These are phyloP conservation scores for Cyanodermella asteris DNA, from an alignment of 2,329 filamentous ascomycete species.

Conservation along the genomic window DNA sequence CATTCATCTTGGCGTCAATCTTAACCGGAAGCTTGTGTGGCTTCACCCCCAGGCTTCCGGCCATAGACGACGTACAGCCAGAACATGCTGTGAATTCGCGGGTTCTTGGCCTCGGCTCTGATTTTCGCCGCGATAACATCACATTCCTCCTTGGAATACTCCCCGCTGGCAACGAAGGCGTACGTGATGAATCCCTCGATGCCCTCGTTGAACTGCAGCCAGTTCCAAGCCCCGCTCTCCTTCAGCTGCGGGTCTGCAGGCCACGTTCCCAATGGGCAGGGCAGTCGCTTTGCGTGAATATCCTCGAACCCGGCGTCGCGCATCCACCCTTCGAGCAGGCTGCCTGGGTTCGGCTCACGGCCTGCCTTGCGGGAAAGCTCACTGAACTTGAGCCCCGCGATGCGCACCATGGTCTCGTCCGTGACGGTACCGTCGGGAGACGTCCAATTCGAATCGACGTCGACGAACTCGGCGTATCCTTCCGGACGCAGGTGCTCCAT, in stretches of 20 bases:
- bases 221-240: slow-evolving; percentile 10
- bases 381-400: slow-evolving; percentile 11
- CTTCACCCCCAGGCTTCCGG: too few species aligned
- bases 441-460: slow-evolving; percentile 12
- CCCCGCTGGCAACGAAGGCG: slow-evolving; percentile 10
- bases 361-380: slow-evolving; percentile 12
- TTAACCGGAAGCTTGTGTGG: too few species aligned
- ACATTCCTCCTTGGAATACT: slow-evolving; percentile 12
- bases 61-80: slow-evolving; percentile 11
- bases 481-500: slow-evolving; percentile 16
- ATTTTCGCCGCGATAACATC: slow-evolving; percentile 14
- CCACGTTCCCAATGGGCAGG: slow-evolving; percentile 12
- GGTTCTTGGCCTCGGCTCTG: slow-evolving; percentile 14
- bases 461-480: slow-evolving; percentile 20
- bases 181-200: slow-evolving; percentile 13
- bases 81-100: slow-evolving; percentile 13
- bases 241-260: slow-evolving; percentile 12
- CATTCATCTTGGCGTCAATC: too few species aligned
- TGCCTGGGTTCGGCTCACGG: slow-evolving; percentile 7
- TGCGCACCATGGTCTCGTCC: slow-evolving; percentile 7
- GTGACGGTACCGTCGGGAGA: slow-evolving; percentile 13
- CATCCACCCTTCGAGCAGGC: slow-evolving; percentile 8
- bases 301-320: slow-evolving; percentile 11
- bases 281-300: slow-evolving; percentile 7
- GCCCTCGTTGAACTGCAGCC: slow-evolving; percentile 10